Evolutionary conservation across 2,329 filamentous ascomycete species (phyloP), one percentile per base, ranked within the genome.

Genomic region (Penicillium frequentans): DNA sequence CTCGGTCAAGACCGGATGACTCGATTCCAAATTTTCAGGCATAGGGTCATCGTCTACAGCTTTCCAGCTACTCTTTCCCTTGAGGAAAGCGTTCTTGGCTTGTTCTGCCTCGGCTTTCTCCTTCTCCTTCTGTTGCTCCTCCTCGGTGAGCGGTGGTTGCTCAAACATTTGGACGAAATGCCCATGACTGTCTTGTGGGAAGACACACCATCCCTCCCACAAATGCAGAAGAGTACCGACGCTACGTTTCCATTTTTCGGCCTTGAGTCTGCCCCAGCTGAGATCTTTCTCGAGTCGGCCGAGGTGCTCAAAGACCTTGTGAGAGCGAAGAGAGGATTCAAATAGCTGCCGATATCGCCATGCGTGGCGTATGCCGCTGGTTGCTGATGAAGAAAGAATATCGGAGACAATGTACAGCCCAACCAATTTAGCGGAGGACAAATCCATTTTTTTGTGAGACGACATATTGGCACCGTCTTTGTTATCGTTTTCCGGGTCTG

Each of bases 331-430:
- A 1, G 88, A 85, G 0, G 81, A 79, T 70, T 96, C 91, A 60
- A 96, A 91, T 3, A 93, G 81, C 63, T 90, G 86, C 23, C 92
- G 83, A 69, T 92, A 96, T 52, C 91, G 88, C 90, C 92, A 96
- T 3, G 90, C 90, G 70, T 93, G 90, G 2, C 90, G 86, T 24
- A 93, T 87, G 2, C 88, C 89, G 61, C 89, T 90, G 10, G 87
- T 91, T 5, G 84, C 82, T 1, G 89, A 90, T 1, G 90, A 90
- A 0, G 90, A 90, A 13, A 96, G 81, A 46, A 96, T 89, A 70
- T 97, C 93, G 29, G 83, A 86, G 50, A 90, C 83, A 51, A 95
- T 81, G 69, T 96, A 96, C 3, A 98, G 81, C 1, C 86, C 93
- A 21, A 96, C 87, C 1, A 96, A 81, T 64, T 88, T 90, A 1